phyloP scores from a whole-genome alignment of 2,329 filamentous ascomycete species.

The Diaporthe sp. region DNA sequence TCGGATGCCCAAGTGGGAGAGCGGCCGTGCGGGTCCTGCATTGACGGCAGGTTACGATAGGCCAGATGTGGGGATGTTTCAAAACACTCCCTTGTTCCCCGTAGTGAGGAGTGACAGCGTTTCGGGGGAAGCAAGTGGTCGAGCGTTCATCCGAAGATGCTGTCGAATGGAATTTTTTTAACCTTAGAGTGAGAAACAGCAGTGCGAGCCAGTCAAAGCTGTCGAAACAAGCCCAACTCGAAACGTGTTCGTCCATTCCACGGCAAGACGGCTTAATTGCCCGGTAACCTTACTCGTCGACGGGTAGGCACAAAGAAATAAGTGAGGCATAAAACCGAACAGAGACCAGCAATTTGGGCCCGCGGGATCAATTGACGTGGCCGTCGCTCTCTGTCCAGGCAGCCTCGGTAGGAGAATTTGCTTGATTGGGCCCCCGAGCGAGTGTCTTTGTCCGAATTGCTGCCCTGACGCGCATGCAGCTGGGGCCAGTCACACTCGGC shows the following conservation, averaged over 20 bases:
- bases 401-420: not conserved
- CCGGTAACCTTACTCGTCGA: conserved; percentile 2
- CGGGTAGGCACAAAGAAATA: not conserved
- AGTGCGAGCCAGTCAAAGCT: conserved; percentile 24
- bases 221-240: conserved; percentile 22
- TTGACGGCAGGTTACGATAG: conserved; percentile 30
- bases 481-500: not conserved
- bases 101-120: conserved; percentile 7
- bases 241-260: conserved; percentile 24
- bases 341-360: not conserved
- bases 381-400: not conserved
- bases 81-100: conserved; percentile 29
- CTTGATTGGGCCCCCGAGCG: not conserved
- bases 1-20: conserved; percentile 19
- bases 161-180: conserved; percentile 24
- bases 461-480: not conserved
- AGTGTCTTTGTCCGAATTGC: not conserved
- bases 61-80: conserved; percentile 27
- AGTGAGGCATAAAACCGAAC: conserved; percentile 1
- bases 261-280: conserved; percentile 17
- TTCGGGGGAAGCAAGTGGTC: conserved; percentile 6
- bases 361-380: not conserved
- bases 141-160: conserved; percentile 32
- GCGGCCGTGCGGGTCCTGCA: conserved; percentile 3
- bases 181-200: conserved; percentile 14